Evolutionary conservation across 2,329 filamentous ascomycete species (phyloP).

Genomic region (Sclerotiophoma versabilis): DNA sequence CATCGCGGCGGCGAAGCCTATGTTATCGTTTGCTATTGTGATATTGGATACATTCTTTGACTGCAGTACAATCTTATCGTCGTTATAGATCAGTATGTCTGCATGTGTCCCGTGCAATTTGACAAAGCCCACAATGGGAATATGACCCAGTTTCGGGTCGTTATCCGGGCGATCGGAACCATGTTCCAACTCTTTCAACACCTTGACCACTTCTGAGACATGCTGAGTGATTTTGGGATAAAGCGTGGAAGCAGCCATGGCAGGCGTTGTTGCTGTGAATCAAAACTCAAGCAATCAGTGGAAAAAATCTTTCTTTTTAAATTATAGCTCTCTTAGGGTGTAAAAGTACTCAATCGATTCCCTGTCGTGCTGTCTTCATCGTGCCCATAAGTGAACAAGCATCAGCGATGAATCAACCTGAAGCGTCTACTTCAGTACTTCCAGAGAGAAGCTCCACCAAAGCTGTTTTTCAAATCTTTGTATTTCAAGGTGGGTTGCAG

Average conservation of each 20-base stretch:
- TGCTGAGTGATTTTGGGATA: constrained; percentile 43
- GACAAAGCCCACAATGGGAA: constrained; percentile 37
- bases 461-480: too few species aligned
- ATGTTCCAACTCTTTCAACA: constrained; percentile 16
- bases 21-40: constrained; percentile 29
- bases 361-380: too few species aligned
- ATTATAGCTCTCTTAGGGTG: too few species aligned
- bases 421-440: too few species aligned
- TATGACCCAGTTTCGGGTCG: constrained; percentile 11
- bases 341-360: too few species aligned
- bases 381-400: too few species aligned
- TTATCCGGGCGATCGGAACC: constrained; percentile 11
- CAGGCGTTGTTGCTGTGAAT: constrained; percentile 16
- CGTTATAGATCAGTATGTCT: constrained; percentile 35
- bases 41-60: constrained; percentile 33
- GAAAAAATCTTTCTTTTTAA: too few species aligned
- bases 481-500: too few species aligned
- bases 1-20: constrained; percentile 36
- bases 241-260: constrained; percentile 23
- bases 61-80: constrained; percentile 34
- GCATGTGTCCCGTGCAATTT: constrained; percentile 46
- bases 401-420: too few species aligned
- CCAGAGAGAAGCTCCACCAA: too few species aligned
- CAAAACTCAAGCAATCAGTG: too few species aligned
- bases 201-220: constrained; percentile 28